Evolutionary conservation across 2,329 filamentous ascomycete genomes (phyloP), one percentile per base, ranked within the genome.

Genomic region (Dactylonectria macrodidyma): DNA sequence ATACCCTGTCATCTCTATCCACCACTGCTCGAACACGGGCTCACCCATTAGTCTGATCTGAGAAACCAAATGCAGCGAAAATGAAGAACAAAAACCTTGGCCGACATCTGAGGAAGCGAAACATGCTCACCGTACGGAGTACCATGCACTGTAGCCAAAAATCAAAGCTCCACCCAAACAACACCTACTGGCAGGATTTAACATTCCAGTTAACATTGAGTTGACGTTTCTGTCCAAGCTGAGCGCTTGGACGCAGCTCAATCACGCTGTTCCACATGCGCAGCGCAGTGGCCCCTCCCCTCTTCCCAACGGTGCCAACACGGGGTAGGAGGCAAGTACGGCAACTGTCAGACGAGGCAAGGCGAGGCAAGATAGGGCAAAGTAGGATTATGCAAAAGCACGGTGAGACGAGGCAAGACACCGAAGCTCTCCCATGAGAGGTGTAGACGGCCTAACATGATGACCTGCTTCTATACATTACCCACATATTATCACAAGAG

Each of bases 141-240:
- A 12, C 51, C n/a, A 36, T 30, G 12, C 51, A 36, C 51, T 3
- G 51, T 24, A 59, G n/a, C 47, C 44, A 36, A 30, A 19, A 12
- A 36, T 19, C 19, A 59, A 24, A n/a, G 19, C 59, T 38, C 59
- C 34, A 61, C 50, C 24, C 38, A 44, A 54, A 51, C 30, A 52
- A 36, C 51, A 36, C 51, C 51, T 30, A 22, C n/a, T 2, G 33
- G 22, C 36, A 3, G 11, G 26, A 7, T 30, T 30, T 52, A 52
- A 62, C 63, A 62, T 66, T 62, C 63, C 57, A 61, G 63, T 62
- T 52, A 24, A 50, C 19, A 24, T 36, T 33, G 44, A 57, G 30
- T 46, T 33, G 51, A 57, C 51, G 62, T 56, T 55, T 54, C 52
- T 44, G 62, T 66, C 63, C 41, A 56, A 14, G 44, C 54, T 33